Evolutionary conservation across 2,329 filamentous ascomycete species (phyloP), one percentile per base, ranked within the genome.

Genomic region (Clarireedia paspali): DNA sequence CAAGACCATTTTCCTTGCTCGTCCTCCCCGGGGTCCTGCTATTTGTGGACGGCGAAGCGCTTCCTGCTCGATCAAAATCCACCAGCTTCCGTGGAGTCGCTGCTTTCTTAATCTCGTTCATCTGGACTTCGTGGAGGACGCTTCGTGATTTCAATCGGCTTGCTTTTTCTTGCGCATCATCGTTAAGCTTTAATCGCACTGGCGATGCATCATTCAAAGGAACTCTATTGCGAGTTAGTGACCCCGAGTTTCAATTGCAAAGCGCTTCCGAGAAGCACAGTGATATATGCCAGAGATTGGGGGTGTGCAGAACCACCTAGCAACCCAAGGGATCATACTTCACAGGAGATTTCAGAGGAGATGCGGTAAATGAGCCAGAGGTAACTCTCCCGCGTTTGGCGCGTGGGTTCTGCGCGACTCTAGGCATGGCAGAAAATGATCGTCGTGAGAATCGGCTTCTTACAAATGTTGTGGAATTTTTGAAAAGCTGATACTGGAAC

Each of bases 201-300:
- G 87, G 84, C 58, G 83, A 85, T 77, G 99, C 94, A 75, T 99
- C 94, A 75, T 97, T 97, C 60, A 99, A 82, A 38, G 94, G 91
- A 58, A 99, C 95, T 70, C 90, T 95, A 66, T 47, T 51, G 39
- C 14, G 30, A 38, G 42, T 62, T 57, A 57, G 47, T 26, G 48
- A 26, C 40, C 4, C 40, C 36, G 34, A 47, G 14, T n/a, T 7
- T 47, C 17, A 39, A 27, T 17, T 44, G 14, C 27, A 30, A 47
- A 50, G 34, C 24, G 40, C 39, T 14, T 30, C 47, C n/a, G 30
- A 5, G 54, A 42, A 47, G 20, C 23, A 47, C 47, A 46, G 26
- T 42, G 14, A n/a, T 14, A 15, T 50, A 6, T 50, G 52, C 52
- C 51, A 44, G 34, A 55, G 23, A 50, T 26, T 42, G 40, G 34